Evolutionary conservation across 2,329 filamentous ascomycete species (phyloP), one percentile per base, ranked within the genome.

Genomic region (Pseudophaeomoniella oleicola): DNA sequence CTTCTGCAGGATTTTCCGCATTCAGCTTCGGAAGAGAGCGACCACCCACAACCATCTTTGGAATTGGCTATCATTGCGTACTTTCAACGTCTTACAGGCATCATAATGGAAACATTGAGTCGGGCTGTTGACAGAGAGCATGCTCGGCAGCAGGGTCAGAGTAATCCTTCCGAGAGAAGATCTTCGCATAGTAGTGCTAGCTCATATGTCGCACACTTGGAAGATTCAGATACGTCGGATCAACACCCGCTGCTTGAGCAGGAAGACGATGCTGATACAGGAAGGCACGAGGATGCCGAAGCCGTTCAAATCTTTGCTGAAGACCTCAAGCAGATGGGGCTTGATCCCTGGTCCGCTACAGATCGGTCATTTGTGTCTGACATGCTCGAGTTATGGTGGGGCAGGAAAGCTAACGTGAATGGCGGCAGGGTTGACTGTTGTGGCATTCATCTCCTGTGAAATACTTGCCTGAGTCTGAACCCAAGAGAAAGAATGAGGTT

Each of bases 41-140:
- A 37, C 17, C n/a, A 34, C 11, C 32, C 32, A 15, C 30, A 16
- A 5, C 9, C 15, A 17, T 59, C 57, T 3, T 54, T 54, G 31
- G 64, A 67, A 46, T 56, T 66, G 36, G 62, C 63, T 2, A 45
- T 67, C n/a, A 57, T 67, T 22, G 62, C 61, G 0, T 67, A 66
- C 46, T 67, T 67, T 52, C 63, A 63, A 19, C 61, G 62, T 4
- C 50, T 67, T 27, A 67, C 63, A 1, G 57, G 56, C 1, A 51
- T 62, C 19, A 62, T 66, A 22, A 62, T 67, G 41, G 52, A 55
- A n/a, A 61, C 57, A 1, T 44, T 66, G 4, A 54, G 58, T 3
- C 59, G 62, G 13, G 56, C 59, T 10, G 52, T 67, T 34, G 54
- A 58, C 4, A 55, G 60, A n/a, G 50, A 57, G 22, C 59, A 63